Percentiles rank a stretch among this genome's conserved stretches.
Evolutionary conservation across 2,329 filamentous ascomycete genomes (phyloP).

Genomic region (Scedosporium minutisporum): DNA sequence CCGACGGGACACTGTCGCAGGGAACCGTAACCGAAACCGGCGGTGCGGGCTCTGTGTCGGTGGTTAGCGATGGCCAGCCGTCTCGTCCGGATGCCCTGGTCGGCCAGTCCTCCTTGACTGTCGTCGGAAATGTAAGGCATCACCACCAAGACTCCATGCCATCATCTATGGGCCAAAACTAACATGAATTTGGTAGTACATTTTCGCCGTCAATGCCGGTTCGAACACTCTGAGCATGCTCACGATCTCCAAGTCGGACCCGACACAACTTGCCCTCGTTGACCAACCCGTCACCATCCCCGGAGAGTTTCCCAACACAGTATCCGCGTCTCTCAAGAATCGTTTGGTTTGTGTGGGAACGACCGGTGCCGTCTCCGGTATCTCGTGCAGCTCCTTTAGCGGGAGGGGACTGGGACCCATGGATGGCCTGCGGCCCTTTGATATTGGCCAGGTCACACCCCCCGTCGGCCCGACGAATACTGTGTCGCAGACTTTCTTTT

Average conservation of each 20-base stretch:
- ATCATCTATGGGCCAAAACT: neutral
- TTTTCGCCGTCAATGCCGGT: constrained; percentile 47
- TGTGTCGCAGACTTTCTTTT: constrained; percentile 52
- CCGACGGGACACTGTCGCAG: constrained; percentile 34
- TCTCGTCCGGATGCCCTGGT: constrained; percentile 41
- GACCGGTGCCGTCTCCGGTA: constrained; percentile 31
- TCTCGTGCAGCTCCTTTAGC: constrained; percentile 33
- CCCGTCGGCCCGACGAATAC: constrained; percentile 48
- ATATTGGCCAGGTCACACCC: constrained; percentile 46
- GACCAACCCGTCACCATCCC: constrained; percentile 32
- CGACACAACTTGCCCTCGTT: constrained; percentile 32
- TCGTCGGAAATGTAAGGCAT: constrained; percentile 37
- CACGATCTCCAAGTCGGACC: constrained; percentile 27
- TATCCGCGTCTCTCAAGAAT: constrained; percentile 34
- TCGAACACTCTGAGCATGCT: constrained; percentile 44
- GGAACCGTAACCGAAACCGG: constrained; percentile 34
- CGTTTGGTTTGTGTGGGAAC: constrained; percentile 36
- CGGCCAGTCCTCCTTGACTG: constrained; percentile 38
- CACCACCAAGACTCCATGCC: neutral
- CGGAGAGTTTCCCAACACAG: constrained; percentile 43
- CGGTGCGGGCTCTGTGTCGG: constrained; percentile 31
- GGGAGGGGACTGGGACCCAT: constrained; percentile 27
- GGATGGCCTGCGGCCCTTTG: constrained; percentile 36
- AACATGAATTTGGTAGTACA: constrained; percentile 21
- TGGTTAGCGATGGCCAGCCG: constrained; percentile 25